Base-by-base conservation (phyloP, 176 grass and related monocot species). In the Hordeum marinum region DNA sequence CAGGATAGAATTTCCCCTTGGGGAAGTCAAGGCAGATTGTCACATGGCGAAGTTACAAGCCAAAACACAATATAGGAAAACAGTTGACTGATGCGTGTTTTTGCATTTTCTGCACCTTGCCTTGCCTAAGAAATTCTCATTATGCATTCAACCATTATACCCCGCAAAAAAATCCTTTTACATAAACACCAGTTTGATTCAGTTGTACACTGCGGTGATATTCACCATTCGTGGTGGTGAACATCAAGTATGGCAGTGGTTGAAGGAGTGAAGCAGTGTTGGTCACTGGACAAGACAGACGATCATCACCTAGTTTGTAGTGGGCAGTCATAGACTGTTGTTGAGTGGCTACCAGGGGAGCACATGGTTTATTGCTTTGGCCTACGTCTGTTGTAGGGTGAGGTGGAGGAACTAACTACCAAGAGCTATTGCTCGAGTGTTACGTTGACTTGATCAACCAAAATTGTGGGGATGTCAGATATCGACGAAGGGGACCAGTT, bases 231-330 rank as follows among this genome's bases (percentile, higher is more conserved):
- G 36, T 8, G 8, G 13, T 55, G 46, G 32, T 76, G 62, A 3
- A 7, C 18, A 42, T 70, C 64, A 57, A 77, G 74, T 83, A 27
- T n/a, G 55, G 1, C 67, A 82, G 35, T 82, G 52, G 80, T 61
- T 71, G 36, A 71, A 7, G 29, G 63, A 68, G 31, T 52, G 79
- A 48, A 37, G 63, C 14, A 37, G 31, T 37, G 3, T 54, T 73
- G 6, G 25, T 83, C 18, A 1, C 43, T 84, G 72, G 82, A 55
- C 60, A 85, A 23, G 46, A 37, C 11, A 55, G 46, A 50, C 46
- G 46, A 50, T 50, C 46, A 50, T 50, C 46, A 17, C 46, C 14
- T 50, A 50, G 15, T 78, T 34, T 62, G 35, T 17, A 62, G 57
- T 39, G 35, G 23, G n/a, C 59, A 42, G 35, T 79, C 36, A 10